Evolutionary conservation across 2,329 filamentous ascomycete genomes (phyloP), one percentile per base, ranked within the genome.

Genomic region (Aspergillus sp.): DNA sequence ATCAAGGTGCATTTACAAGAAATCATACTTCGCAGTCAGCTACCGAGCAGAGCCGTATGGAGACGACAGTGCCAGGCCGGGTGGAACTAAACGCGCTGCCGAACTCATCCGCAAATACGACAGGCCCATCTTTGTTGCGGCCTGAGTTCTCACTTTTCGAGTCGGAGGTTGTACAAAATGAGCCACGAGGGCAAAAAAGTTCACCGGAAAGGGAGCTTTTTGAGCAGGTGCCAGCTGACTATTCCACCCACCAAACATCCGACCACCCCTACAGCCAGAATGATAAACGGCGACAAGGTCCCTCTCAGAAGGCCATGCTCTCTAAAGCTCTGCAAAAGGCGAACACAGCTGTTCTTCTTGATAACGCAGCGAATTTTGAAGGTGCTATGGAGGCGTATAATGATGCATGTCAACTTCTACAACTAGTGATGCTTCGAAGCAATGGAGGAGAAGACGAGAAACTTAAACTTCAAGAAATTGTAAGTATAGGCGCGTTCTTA

Each of bases 321-420:
- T 96, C 93, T n/a, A 90, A 90, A 66, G 95, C 95, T 0, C 79
- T 99, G 54, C 89, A 96, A 71, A 96, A 97, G 77, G 95, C 95
- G 50, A 97, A 99, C 70, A 93, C 91, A 12, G 95, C 95, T 20
- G 95, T 99, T 24, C 84, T 97, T 64, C 84, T 99, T 41, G 95
- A 99, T 76, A 98, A 97, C 83, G 92, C 91, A 13, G 90, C 95
- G 68, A 96, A 98, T 70, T 93, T 95, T 62, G 90, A 93, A 72
- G 92, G 91, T 41, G 95, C 95, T 17, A 88, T 96, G 70, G 86
- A 91, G 68, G 92, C 93, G 13, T 99, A 99, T 72, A 82, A 85
- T 11, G 95, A 99, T 75, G 95, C 96, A 4, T 99, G 95, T 71
- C 85, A 88, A 55, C 80, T 99, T 58, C 79, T 99, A 54, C 89